A percentile compares a stretch with the other conserved stretches of the same genome.
These are phyloP conservation scores for Suillus ampliporus DNA, from an alignment of 768 basidiomycete genomes.

Conservation along the genomic window DNA sequence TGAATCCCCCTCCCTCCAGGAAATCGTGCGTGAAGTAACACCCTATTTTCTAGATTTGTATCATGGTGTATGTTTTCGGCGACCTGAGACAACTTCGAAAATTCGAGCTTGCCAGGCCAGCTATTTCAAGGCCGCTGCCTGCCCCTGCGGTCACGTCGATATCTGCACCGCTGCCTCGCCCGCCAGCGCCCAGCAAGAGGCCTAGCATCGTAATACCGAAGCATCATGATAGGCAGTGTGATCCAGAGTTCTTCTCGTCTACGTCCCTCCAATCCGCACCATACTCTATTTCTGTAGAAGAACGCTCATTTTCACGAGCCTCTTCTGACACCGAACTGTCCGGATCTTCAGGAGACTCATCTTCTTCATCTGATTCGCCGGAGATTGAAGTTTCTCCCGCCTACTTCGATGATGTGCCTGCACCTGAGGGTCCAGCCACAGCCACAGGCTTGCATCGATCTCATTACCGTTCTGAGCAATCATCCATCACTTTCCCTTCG, in stretches of 20 bases:
- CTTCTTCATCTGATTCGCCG: slow-evolving; percentile 20
- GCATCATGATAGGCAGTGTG: slow-evolving; percentile 5
- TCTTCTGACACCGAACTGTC: slow-evolving; percentile 16
- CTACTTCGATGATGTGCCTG: slow-evolving; percentile 49
- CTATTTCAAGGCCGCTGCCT: slow-evolving; percentile 54
- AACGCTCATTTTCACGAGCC: slow-evolving; percentile 17
- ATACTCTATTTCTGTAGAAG: slow-evolving; percentile 4
- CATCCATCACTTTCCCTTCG: slow-evolving; percentile 26
- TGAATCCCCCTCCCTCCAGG: not conserved
- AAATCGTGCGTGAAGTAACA: not conserved
- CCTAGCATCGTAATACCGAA: slow-evolving; percentile 4
- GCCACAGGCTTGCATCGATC: slow-evolving; percentile 41
- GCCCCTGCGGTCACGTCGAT: slow-evolving; percentile 13
- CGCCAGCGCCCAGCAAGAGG: not conserved
- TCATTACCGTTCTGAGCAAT: slow-evolving; percentile 28
- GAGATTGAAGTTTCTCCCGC: slow-evolving; percentile 49
- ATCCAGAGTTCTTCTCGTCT: slow-evolving; percentile 15
- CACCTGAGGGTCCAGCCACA: slow-evolving; percentile 51
- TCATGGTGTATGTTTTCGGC: slow-evolving; percentile 81
- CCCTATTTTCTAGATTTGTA: slow-evolving; percentile 50
- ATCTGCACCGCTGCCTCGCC: slow-evolving; percentile 20
- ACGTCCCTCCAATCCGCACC: slow-evolving; percentile 19
- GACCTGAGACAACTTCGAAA: slow-evolving; percentile 79
- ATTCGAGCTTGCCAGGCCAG: slow-evolving; percentile 76
- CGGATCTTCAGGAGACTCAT: slow-evolving; percentile 24